These are phyloP conservation scores for Kalmusia sp. DNA, from an alignment of 2,329 filamentous ascomycete genomes.

Conservation along the genomic window DNA sequence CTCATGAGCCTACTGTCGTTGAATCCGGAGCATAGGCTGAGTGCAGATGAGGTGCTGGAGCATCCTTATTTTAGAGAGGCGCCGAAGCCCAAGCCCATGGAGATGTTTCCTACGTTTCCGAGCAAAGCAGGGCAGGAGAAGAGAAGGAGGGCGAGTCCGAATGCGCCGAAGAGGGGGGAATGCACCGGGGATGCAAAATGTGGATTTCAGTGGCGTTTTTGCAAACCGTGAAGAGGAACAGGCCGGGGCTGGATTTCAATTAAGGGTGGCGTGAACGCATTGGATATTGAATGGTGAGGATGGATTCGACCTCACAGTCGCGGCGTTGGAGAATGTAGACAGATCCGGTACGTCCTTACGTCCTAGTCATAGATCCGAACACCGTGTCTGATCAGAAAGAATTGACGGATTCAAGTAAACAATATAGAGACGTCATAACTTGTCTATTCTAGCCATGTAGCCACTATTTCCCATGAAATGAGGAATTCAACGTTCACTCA, in stretches of 20 bases:
- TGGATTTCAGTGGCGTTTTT: conserved; percentile 60
- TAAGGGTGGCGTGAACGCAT: conserved; percentile 36
- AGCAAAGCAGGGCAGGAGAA: conserved; percentile 93
- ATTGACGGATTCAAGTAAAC: too few species aligned
- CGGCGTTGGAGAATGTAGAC: too few species aligned
- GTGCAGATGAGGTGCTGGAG: conserved; percentile 74
- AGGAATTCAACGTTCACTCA: too few species aligned
- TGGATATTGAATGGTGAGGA: not conserved
- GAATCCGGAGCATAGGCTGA: conserved; percentile 75
- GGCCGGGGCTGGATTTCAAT: conserved; percentile 55
- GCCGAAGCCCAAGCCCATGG: conserved; percentile 85
- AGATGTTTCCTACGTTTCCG: conserved; percentile 96
- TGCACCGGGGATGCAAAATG: conserved; percentile 58
- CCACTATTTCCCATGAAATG: too few species aligned
- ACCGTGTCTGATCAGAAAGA: too few species aligned
- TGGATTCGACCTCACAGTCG: too few species aligned
- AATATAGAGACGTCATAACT: too few species aligned
- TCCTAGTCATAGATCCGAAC: too few species aligned
- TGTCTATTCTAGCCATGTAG: too few species aligned
- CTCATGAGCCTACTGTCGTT: conserved; percentile 75
- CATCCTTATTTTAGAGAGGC: conserved; percentile 90
- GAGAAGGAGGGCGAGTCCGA: conserved; percentile 74
- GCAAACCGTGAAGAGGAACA: conserved; percentile 56
- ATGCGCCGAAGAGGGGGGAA: conserved; percentile 83
- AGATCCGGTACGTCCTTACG: too few species aligned